Percentiles rank a stretch among this genome's conserved stretches.
These are phyloP conservation scores for Musa troglodytarum DNA, from an alignment of 176 grass and related monocot species.

Conservation along the genomic window DNA sequence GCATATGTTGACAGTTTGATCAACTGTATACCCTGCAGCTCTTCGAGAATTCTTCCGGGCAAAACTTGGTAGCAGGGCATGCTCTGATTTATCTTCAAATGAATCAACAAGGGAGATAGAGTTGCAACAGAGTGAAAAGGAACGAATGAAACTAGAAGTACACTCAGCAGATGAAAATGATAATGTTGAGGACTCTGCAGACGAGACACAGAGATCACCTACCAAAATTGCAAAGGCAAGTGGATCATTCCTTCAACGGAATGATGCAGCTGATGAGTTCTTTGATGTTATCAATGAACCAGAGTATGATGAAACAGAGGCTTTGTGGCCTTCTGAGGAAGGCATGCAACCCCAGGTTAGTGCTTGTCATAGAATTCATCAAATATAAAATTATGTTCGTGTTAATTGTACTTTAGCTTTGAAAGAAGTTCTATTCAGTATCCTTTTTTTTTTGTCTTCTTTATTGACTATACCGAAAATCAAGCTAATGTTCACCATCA, in stretches of 20 bases:
- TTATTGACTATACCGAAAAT: too few species aligned
- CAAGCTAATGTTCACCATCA: too few species aligned
- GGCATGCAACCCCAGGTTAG: slow-evolving; percentile 41
- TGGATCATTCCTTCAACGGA: slow-evolving; percentile 67
- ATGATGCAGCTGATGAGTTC: slow-evolving; percentile 79
- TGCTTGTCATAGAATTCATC: neutral
- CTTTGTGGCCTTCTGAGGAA: slow-evolving; percentile 68
- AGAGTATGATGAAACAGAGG: slow-evolving; percentile 69
- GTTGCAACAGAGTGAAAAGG: slow-evolving; percentile 26
- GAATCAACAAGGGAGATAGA: slow-evolving; percentile 53
- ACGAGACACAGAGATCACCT: slow-evolving; percentile 38
- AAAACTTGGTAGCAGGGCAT: slow-evolving; percentile 63
- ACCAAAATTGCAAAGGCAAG: slow-evolving; percentile 37
- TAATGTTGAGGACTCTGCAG: slow-evolving; percentile 34
- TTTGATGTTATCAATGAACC: slow-evolving; percentile 95
- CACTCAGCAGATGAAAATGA: slow-evolving; percentile 28
- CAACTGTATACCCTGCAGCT: slow-evolving; percentile 35
- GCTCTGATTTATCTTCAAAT: slow-evolving; percentile 70
- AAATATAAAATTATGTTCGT: neutral
- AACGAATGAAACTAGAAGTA: slow-evolving; percentile 52
- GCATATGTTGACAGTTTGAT: slow-evolving; percentile 1
- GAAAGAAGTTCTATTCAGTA: neutral
- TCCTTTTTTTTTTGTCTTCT: too few species aligned
- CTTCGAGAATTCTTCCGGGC: slow-evolving; percentile 85
- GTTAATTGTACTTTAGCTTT: neutral